These are phyloP conservation scores for Aureobasidium namibiae DNA, from an alignment of 2,329 filamentous ascomycete genomes.

Conservation along the genomic window DNA sequence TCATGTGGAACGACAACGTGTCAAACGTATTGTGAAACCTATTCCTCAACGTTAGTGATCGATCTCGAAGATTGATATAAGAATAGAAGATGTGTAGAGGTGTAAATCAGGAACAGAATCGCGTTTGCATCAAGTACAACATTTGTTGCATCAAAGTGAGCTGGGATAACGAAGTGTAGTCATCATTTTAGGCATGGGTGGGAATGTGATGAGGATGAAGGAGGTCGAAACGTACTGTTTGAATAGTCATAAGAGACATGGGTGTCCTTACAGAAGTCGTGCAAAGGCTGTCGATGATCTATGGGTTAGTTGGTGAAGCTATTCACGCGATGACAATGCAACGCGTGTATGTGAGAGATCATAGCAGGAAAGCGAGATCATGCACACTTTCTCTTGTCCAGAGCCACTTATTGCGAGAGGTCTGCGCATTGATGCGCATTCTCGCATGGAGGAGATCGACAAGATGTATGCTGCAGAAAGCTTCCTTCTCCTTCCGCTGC, in stretches of 20 bases:
- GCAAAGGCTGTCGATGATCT: background rate
- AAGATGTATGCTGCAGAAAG: slow-evolving; percentile 9
- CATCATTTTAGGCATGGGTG: slow-evolving; percentile 58
- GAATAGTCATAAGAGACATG: background rate
- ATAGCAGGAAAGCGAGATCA: slow-evolving; percentile 8
- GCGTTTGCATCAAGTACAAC: slow-evolving; percentile 82
- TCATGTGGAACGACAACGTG: background rate
- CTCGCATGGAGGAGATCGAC: slow-evolving; percentile 3
- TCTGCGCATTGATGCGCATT: background rate
- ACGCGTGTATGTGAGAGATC: background rate
- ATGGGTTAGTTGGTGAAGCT: background rate
- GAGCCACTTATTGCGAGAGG: background rate
- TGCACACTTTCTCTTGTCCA: slow-evolving; percentile 6
- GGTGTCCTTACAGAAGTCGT: background rate
- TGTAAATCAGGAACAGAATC: slow-evolving; percentile 33
- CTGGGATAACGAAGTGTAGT: slow-evolving; percentile 90
- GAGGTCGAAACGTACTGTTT: slow-evolving; percentile 7
- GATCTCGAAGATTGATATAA: background rate
- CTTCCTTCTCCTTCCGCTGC: background rate
- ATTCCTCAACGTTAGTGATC: background rate
- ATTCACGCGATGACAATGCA: background rate
- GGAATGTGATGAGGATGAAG: slow-evolving; percentile 11
- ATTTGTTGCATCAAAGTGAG: slow-evolving; percentile 88
- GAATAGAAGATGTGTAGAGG: background rate
- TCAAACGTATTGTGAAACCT: background rate